Conservation (phyloP, 129 eudicot species). For the Arctium minus region DNA sequence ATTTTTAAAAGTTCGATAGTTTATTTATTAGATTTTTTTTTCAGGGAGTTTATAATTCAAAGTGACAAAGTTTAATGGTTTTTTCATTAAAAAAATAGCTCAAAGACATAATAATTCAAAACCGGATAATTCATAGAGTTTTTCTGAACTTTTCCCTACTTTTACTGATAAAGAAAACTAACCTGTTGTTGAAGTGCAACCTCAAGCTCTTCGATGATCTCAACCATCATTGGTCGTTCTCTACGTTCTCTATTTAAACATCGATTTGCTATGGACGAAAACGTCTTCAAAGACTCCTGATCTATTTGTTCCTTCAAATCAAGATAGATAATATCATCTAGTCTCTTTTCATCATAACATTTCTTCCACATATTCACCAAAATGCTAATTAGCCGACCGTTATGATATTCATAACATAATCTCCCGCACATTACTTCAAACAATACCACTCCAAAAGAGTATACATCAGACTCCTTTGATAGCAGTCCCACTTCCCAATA, state of each 20-base stretch:
- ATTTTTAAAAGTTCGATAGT: too few relatives aligned
- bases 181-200: neutral
- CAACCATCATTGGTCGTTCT: neutral
- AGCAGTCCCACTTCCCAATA: neutral
- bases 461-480: neutral
- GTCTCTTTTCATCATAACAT: neutral
- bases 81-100: too few relatives aligned
- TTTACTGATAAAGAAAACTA: neutral
- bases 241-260: neutral
- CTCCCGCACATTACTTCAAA: neutral
- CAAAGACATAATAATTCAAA: too few relatives aligned
- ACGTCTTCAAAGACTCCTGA: neutral
- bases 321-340: neutral
- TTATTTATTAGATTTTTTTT: too few relatives aligned
- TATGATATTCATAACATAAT: neutral
- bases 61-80: too few relatives aligned
- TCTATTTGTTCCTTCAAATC: neutral
- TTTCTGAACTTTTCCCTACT: too few relatives aligned
- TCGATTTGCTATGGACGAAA: neutral
- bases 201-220: neutral
- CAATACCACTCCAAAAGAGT: neutral
- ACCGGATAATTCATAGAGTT: too few relatives aligned
- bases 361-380: neutral
- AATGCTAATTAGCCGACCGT: neutral
- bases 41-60: too few relatives aligned